These are phyloP conservation scores for Ogataea pilisensis DNA, from an alignment of 805 yeast species.

Conservation along the genomic window DNA sequence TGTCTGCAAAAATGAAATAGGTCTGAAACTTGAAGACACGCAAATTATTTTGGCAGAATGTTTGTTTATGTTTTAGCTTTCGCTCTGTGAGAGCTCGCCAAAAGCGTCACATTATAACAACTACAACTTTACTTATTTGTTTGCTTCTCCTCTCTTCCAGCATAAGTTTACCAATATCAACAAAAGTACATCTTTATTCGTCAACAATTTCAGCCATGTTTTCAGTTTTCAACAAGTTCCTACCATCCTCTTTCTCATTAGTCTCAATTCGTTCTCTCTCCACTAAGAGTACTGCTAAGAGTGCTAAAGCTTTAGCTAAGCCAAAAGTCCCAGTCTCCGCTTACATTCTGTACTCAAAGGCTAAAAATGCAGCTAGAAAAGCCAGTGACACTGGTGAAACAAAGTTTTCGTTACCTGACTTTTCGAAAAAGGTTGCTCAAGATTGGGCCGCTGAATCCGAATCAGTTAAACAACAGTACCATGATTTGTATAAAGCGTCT, in stretches of 20 bases:
- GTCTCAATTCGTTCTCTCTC: not conserved
- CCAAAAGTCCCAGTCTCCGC: not conserved
- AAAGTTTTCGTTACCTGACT: not conserved
- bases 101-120: no score
- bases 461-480: not conserved
- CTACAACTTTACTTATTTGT: no score
- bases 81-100: no score
- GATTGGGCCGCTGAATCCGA: not conserved
- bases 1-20: no score
- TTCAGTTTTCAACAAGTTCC: not conserved
- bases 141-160: no score
- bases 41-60: no score
- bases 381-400: not conserved
- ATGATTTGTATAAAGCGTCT: not conserved
- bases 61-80: no score
- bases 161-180: no score
- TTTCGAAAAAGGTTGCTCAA: not conserved
- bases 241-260: not conserved
- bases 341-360: not conserved
- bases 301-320: not conserved
- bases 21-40: no score
- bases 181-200: no score
- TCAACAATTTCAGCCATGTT: not conserved
- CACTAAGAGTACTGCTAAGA: not conserved
- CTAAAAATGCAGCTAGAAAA: not conserved